phyloP scores from a whole-genome alignment of 2,329 filamentous ascomycete genomes.

The Colletotrichum sp. region DNA sequence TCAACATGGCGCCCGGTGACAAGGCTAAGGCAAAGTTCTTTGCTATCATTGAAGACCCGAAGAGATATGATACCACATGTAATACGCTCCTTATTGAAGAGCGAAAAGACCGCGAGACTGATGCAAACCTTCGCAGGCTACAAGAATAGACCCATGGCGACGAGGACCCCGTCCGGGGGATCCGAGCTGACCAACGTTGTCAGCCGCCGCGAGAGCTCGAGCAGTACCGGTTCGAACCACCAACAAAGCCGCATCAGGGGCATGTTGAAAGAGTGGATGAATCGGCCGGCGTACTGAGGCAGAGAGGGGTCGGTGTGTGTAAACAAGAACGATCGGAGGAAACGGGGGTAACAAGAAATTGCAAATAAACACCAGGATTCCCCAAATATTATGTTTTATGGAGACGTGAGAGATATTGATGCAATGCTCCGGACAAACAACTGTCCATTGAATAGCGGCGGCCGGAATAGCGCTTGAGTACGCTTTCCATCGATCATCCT shows the following conservation, averaged over 20 bases:
- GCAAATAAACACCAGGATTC: background rate
- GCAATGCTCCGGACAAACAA: background rate
- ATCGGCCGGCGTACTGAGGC: background rate
- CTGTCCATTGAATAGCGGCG: too few relatives aligned
- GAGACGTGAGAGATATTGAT: background rate
- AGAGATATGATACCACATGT: constrained; percentile 11
- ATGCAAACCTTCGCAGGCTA: background rate
- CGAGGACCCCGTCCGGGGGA: constrained; percentile 9
- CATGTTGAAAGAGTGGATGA: constrained; percentile 14
- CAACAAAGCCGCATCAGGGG: background rate
- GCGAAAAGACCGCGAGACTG: background rate
- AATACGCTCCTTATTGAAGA: background rate
- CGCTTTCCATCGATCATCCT: background rate
- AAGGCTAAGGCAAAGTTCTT: constrained; percentile 16
- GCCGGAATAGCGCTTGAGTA: too few relatives aligned
- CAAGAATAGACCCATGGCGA: constrained; percentile 11
- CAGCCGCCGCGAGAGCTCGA: constrained; percentile 1
- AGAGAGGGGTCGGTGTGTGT: background rate
- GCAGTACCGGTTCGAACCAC: constrained; percentile 4
- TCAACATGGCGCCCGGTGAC: constrained; percentile 4
- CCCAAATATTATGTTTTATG: accelerated
- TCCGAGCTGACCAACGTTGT: constrained; percentile 11
- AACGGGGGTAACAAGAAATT: background rate
- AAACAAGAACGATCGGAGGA: background rate
- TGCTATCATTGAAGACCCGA: constrained; percentile 10